Evolutionary conservation across 345 rosid species (phyloP), one percentile per base, ranked within the genome.

Genomic region (Iberis pinnata): DNA sequence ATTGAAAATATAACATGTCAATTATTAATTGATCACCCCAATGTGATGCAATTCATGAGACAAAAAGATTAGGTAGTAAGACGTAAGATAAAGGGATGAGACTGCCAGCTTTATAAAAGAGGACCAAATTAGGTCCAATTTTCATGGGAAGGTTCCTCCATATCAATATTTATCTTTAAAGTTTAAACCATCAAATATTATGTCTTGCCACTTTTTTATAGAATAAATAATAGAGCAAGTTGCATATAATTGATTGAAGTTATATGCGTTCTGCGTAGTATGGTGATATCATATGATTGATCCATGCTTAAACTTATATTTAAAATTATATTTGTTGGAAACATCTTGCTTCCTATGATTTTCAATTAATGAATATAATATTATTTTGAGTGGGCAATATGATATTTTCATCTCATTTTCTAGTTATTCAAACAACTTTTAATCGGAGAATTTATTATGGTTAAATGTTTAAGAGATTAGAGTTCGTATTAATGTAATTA

Each of bases 1-100:
- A 22, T 22, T 22, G 25, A 22, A 22, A 22, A 6, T 22, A 22
- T 22, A 22, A 22, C 6, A 22, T 22, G 6, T 22, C 25, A 22
- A 22, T 22, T 22, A 22, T 22, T 22, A 22, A 2, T 22, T 22
- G n/a, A 22, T 22, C 25, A 7, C 5, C 8, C 18, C 18, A 46
- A 7, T 26, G 26, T 38, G 49, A 38, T 54, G 35, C 41, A 54
- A 24, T 60, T 39, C 44, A 53, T 40, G 56, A 37, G 56, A 53
- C 55, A 67, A 39, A 60, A 53, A 22, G 45, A 60, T 60, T 60
- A 46, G 65, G 60, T 58, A 58, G 37, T 26, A 26, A 8, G 48
- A 9, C 49, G 60, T 22, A 58, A 40, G 65, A 44, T 58, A 67
- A 59, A 53, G 44, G 18, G 61, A 46, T 67, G 65, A 60, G 66